phyloP scores from a whole-genome alignment of 164 flowering plant genomes.

The Santalum album region DNA sequence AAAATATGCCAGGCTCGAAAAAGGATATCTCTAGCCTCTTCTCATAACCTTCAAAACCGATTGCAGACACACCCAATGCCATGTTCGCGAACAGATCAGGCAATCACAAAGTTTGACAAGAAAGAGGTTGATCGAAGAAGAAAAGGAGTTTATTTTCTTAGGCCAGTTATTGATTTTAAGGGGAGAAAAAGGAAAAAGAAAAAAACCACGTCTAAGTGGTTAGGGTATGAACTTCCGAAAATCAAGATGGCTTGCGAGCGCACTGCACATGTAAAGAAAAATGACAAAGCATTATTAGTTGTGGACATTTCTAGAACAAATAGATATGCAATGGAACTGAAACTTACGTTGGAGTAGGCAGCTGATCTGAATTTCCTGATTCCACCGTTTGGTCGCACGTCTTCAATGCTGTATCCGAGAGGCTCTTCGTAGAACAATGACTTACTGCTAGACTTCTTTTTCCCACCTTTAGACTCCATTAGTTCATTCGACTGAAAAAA shows the following conservation, averaged over 20 bases:
- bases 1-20: background rate
- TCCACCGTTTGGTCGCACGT: conserved; percentile 6
- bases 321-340: background rate
- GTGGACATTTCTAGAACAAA: background rate
- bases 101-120: background rate
- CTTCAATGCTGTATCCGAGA: conserved; percentile 5
- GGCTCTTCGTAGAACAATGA: conserved; percentile 3
- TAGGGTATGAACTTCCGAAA: background rate
- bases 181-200: background rate
- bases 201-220: background rate
- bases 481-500: background rate
- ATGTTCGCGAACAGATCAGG: background rate
- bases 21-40: conserved; percentile 3
- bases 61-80: conserved; percentile 1
- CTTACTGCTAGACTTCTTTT: conserved; percentile 6
- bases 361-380: conserved; percentile 1
- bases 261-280: background rate
- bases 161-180: background rate
- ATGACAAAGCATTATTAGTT: background rate
- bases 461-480: conserved; percentile 6
- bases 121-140: background rate
- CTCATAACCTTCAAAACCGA: conserved; percentile 3
- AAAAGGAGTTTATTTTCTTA: background rate
- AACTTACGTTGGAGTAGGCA: conserved; percentile 6
- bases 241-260: conserved; percentile 7